Percentiles rank a stretch among this genome's conserved stretches.
Conservation (phyloP, 2,329 filamentous ascomycete species). For the Calonectria naviculata region DNA sequence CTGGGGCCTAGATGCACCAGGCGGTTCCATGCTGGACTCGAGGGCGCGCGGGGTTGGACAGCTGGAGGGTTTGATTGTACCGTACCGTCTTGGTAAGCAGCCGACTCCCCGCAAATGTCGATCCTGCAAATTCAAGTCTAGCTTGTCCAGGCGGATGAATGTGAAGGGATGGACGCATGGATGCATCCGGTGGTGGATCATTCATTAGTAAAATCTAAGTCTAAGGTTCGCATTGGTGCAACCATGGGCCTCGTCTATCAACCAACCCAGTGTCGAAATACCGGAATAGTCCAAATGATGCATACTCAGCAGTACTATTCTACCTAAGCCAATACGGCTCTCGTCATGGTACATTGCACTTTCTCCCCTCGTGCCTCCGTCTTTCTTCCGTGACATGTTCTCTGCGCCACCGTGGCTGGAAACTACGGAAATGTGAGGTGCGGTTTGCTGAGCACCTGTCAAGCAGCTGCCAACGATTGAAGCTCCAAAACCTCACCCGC, state of each 20-base stretch:
- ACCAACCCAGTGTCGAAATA: background rate
- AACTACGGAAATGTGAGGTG: background rate
- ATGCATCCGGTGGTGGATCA: background rate
- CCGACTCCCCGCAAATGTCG: background rate
- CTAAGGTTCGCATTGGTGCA: background rate
- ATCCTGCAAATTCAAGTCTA: background rate
- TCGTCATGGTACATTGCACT: background rate
- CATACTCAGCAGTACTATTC: background rate
- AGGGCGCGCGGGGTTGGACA: background rate
- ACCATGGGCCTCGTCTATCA: background rate
- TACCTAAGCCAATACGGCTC: background rate
- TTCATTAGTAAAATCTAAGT: background rate
- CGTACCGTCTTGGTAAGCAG: background rate
- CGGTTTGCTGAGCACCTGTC: background rate
- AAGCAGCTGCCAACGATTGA: background rate
- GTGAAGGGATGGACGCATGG: background rate
- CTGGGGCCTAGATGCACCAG: background rate
- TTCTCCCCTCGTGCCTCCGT: background rate
- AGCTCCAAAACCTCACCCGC: background rate
- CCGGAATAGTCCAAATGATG: background rate
- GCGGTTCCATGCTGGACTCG: background rate
- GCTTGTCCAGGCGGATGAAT: background rate
- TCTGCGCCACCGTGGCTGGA: constrained; percentile 15
- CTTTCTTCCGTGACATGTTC: background rate
- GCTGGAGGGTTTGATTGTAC: background rate